phyloP scores from a whole-genome alignment of 169 alveolate species.

The Miamiensis avidus region DNA sequence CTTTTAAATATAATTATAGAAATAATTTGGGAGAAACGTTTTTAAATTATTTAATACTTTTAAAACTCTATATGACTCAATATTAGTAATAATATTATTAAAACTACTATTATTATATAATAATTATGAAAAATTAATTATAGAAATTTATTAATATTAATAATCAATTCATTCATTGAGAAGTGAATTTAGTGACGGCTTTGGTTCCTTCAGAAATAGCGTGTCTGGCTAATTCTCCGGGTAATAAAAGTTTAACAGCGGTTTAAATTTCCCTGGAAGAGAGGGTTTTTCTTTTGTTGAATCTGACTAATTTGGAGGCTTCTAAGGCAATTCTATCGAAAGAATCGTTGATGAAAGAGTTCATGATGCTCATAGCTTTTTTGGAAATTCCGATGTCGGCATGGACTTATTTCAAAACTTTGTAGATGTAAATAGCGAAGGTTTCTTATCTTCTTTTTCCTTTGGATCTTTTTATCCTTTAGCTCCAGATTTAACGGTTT shows the following conservation, averaged over 20 bases:
- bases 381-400: constrained; percentile 98
- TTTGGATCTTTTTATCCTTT: too few species aligned
- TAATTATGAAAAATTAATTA: too few species aligned
- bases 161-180: too few species aligned
- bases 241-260: constrained; percentile 97
- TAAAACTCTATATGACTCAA: too few species aligned
- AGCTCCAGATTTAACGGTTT: too few species aligned
- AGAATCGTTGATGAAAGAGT: constrained; percentile 97
- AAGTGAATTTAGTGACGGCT: constrained; percentile 98
- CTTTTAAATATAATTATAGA: too few species aligned
- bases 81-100: too few species aligned
- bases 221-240: constrained; percentile 99
- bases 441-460: constrained; percentile 92
- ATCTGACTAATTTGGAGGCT: constrained; percentile 96
- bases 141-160: too few species aligned
- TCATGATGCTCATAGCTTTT: constrained; percentile 99
- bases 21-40: too few species aligned
- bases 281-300: constrained; percentile 98
- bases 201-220: constrained; percentile 99
- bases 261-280: constrained; percentile 99
- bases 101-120: too few species aligned
- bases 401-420: constrained; percentile 98
- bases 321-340: constrained; percentile 97
- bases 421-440: constrained; percentile 97
- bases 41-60: too few species aligned